Evolutionary conservation across 495 filamentous ascomycete genomes (phyloP), one percentile per base, ranked within the genome.

Genomic region (Terfezia claveryi): DNA sequence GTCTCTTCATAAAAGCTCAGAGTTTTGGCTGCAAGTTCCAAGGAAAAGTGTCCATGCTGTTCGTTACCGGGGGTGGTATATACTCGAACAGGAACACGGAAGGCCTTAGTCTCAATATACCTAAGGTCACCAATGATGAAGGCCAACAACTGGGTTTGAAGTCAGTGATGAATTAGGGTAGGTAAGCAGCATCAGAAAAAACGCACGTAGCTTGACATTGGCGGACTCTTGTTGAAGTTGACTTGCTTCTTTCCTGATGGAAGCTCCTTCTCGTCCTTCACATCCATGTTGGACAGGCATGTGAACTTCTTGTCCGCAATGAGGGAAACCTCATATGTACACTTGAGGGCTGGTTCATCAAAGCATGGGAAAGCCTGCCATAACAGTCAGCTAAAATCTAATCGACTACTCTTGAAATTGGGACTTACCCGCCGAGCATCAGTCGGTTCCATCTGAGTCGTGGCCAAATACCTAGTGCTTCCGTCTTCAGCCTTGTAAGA

Each of bases 401-500:
- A 23, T 14, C 16, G 20, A 58, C 3, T 10, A 23, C 37, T 37
- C 9, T 23, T 50, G 10, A 23, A 27, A 49, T 16, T 12, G 27
- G 4, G 27, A 7, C 46, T 53, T 54, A 65, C 63, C 55, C 80
- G 74, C 58, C 81, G 70, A 37, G 81, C 82, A 68, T 85, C 82
- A 37, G 82, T 87, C 38, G 82, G 75, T 67, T 87, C 82, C 80
- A 87, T 83, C 72, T 87, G 82, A n/a, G 79, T 80, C 10, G 83
- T 84, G 37, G 81, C 82, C 66, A 86, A 62, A 60, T 80, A 74
- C 50, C 76, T 76, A 38, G 76, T 74, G 14, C 67, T 71, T 32
- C 82, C 82, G 59, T 81, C 74, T 41, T 70, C 62, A 59, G 73
- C 76, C 68, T 80, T 80, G 69, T 81, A 85, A 0, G 80, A 83